Evolutionary conservation across 2,329 filamentous ascomycete genomes (phyloP).

Genomic region (Lasiodiplodia theobromae): DNA sequence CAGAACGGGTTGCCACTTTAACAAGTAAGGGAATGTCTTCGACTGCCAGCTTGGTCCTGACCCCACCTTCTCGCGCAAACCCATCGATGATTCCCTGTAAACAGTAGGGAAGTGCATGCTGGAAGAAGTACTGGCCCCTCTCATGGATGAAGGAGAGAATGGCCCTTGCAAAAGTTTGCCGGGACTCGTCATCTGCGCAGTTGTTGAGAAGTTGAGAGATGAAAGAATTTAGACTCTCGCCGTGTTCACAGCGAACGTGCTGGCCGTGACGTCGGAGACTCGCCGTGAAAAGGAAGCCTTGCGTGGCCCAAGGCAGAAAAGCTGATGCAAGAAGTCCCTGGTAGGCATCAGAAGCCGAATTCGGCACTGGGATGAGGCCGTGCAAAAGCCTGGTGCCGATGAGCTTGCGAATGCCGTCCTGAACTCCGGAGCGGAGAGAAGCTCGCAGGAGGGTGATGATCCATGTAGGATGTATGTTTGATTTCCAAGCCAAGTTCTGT

Average conservation of each 20-base stretch:
- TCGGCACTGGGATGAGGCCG: constrained; percentile 16
- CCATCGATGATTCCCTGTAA: constrained; percentile 52
- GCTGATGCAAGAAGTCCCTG: constrained; percentile 50
- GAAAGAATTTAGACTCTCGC: constrained; percentile 47
- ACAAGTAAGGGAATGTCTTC: constrained; percentile 44
- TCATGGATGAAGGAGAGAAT: constrained; percentile 48
- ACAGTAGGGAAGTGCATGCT: constrained; percentile 51
- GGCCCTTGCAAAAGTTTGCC: constrained; percentile 37
- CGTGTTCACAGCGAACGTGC: constrained; percentile 48
- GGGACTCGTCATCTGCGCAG: constrained; percentile 29
- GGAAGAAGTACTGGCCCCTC: constrained; percentile 44
- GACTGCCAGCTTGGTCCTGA: constrained; percentile 32
- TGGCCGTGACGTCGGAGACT: constrained; percentile 43
- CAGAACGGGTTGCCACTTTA: constrained; percentile 46
- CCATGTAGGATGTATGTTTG: constrained; percentile 50
- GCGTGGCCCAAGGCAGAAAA: constrained; percentile 57
- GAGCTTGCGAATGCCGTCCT: constrained; percentile 56
- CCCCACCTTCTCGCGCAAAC: background rate
- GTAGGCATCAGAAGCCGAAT: constrained; percentile 43
- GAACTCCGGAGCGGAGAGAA: constrained; percentile 49
- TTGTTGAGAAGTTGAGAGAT: constrained; percentile 42
- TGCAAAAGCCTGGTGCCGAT: constrained; percentile 55
- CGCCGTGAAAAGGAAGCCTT: constrained; percentile 53
- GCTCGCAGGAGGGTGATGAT: constrained; percentile 51
- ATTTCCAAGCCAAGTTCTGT: constrained; percentile 45